Evolutionary conservation across 73 alveolate species (phyloP).

Genomic region (Paramecium pentaurelia): DNA sequence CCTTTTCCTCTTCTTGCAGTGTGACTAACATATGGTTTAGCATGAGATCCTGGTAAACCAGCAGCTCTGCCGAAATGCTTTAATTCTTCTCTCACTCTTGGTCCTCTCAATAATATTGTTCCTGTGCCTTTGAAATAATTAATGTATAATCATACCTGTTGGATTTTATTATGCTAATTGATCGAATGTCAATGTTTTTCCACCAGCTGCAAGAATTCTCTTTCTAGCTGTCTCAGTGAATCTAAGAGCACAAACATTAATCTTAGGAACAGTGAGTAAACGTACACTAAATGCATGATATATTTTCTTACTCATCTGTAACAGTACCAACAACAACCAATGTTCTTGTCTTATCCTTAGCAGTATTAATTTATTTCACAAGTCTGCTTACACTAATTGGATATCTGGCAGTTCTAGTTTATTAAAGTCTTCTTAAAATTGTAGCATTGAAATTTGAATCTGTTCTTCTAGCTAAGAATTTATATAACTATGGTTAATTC

Average conservation of each 20-base stretch:
- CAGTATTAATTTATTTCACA: constrained; percentile 73
- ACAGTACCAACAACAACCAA: constrained; percentile 96
- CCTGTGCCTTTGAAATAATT: constrained; percentile 71
- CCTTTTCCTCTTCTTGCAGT: constrained; percentile 77
- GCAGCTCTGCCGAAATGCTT: constrained; percentile 94
- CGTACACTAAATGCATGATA: constrained; percentile 59
- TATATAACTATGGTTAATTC: constrained; percentile 74
- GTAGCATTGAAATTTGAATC: constrained; percentile 91
- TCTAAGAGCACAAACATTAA: constrained; percentile 94
- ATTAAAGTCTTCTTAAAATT: constrained; percentile 84
- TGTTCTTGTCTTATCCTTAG: constrained; percentile 67
- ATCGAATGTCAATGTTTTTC: constrained; percentile 95
- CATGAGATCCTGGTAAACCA: constrained; percentile 82
- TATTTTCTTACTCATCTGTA: constrained; percentile 78
- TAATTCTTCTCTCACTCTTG: constrained; percentile 95
- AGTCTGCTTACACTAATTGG: constrained; percentile 93
- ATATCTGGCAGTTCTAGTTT: constrained; percentile 85
- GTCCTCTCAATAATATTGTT: constrained; percentile 92
- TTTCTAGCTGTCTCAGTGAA: constrained; percentile 98
- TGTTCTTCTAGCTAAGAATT: constrained; percentile 97
- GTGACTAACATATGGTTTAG: constrained; percentile 68
- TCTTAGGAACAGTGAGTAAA: constrained; percentile 85
- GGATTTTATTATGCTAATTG: constrained; percentile 90
- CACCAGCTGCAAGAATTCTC: constrained; percentile 95
- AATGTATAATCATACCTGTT: constrained; percentile 64